Conservation (phyloP, 2,329 filamentous ascomycete species). For the Fusarium longipes region DNA sequence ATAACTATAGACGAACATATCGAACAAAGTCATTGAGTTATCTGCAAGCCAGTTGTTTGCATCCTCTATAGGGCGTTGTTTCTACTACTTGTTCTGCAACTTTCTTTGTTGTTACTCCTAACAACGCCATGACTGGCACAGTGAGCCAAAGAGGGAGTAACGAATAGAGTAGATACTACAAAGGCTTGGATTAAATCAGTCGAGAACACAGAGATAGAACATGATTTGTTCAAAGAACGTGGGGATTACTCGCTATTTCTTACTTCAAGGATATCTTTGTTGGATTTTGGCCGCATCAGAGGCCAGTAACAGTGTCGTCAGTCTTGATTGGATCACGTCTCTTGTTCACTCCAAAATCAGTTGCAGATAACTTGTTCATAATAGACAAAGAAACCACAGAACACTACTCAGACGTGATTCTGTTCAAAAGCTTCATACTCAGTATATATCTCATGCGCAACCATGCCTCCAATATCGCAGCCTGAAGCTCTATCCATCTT, state of each 20-base stretch:
- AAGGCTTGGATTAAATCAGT: neutral
- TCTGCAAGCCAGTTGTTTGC: neutral
- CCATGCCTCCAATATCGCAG: neutral
- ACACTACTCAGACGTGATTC: neutral
- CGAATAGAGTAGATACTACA: neutral
- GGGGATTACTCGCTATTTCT: neutral
- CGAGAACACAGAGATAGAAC: neutral
- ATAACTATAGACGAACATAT: too few species aligned
- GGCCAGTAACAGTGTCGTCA: neutral
- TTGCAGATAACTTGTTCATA: conserved; percentile 6
- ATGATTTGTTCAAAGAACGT: neutral
- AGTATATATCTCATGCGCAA: neutral
- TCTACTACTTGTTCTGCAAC: neutral
- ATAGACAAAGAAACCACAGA: conserved; percentile 10
- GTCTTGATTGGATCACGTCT: neutral
- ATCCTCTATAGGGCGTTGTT: neutral
- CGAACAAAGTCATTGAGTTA: neutral
- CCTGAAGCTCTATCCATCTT: neutral
- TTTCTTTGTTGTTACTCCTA: neutral
- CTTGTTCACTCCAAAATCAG: neutral
- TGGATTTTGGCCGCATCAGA: neutral
- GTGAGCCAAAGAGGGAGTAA: neutral
- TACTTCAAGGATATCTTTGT: neutral
- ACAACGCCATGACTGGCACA: neutral
- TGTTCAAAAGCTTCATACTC: neutral